Evolutionary conservation across 2,329 filamentous ascomycete species (phyloP), one percentile per base, ranked within the genome.

Genomic region (Salinomyces thailandicus): DNA sequence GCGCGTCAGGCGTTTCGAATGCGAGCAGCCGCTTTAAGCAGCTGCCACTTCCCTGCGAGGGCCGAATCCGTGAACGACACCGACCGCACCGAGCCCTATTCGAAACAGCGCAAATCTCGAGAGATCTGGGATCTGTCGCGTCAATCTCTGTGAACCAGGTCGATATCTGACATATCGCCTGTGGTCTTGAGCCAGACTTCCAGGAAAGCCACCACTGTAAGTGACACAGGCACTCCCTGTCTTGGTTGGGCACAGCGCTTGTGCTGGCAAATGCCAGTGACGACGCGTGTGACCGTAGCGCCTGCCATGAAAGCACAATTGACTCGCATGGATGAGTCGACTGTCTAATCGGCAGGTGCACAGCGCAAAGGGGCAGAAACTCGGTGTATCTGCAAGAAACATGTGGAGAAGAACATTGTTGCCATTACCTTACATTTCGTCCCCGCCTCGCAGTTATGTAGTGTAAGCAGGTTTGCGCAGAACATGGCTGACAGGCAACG

Each of bases 281-380:
- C 36, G 38, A 40, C 38, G 38, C 33, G 38, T 40, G 38, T 40
- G 11, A 36, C 38, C 18, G 24, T 35, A 17, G 20, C 33, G 31
- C 31, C 17, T 33, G 31, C 31, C 31, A 2, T 33, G 15, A 17
- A 33, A 33, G 15, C 31, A 15, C 9, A 19, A 19, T 7, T 7
- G 11, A 30, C 8, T 7, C 15, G 27, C 27, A 16, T 16, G 27
- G 27, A 24, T 24, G 20, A n/a, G n/a, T n/a, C n/a, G n/a, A n/a
- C 20, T 7, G 20, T 24, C 20, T 24, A n/a, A n/a, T n/a, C 20
- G n/a, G 20, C 20, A 24, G 20, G 20, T 24, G 20, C 20, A 24
- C 20, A 24, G 20, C 20, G 20, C 20, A 24, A 7, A n/a, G n/a
- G 20, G 20, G 7, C 7, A 24, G 20, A 24, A 24, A 24, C 20